Base-by-base conservation (phyloP, 345 rosid species). In the Lenwebbia sp. region DNA sequence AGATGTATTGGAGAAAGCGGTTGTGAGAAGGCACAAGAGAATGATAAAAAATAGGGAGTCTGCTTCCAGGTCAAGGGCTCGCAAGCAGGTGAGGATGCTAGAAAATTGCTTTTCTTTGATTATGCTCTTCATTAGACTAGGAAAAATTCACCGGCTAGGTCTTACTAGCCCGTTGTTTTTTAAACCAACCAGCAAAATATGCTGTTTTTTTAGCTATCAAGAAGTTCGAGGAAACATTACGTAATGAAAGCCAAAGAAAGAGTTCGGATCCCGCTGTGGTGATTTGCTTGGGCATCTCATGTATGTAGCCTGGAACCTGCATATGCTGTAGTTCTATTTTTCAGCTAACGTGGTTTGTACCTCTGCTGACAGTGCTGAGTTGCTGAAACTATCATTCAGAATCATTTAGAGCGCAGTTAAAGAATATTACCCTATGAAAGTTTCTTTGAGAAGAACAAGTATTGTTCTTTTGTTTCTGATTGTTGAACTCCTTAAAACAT, bases 11-110 rank as follows among this genome's bases (percentile, higher is more conserved):
- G 99, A 96, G 94, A 97, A 94, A 91, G 99, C 96, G 55, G 94
- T 93, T 76, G 98, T 96, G 90, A 94, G 99, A 90, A 94, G 99
- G 93, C 99, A 97, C 85, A 92, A 94, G 89, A 94, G 99, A 91
- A 97, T 97, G 99, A 96, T 97, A 83, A 97, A 97, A 90, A 97
- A 97, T 87, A 91, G 99, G 83, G 99, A 97, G 87, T 97, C 99
- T 17, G 99, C 99, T 90, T 98, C 99, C 50, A 94, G 98, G 88
- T 97, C 99, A 78, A 90, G 99, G 86, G 98, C 98, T 90, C 98
- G 99, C 82, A 97, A 97, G 92, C 99, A 97, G 99, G 99, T 96
- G 84, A 44, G 44, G 78, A 33, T 17, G 25, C 25, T 70, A 5
- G 5, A 65, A 65, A 65, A 50, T 55, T 70, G 88, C 83, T 84